phyloP scores from a whole-genome alignment of 2,329 filamentous ascomycete genomes.

The Fusarium sp. region DNA sequence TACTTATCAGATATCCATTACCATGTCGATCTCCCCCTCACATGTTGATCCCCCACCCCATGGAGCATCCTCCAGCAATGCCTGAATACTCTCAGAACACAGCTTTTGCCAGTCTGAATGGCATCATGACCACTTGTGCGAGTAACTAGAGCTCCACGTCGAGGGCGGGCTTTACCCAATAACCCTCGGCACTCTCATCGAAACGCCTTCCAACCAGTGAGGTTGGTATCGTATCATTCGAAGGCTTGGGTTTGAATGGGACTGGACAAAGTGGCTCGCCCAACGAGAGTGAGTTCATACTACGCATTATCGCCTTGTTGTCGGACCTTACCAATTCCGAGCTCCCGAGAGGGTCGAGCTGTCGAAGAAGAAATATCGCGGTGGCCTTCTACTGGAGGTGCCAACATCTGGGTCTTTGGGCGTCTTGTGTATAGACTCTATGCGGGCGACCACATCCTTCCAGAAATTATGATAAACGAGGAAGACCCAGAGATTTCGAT shows the following conservation, averaged over 20 bases:
- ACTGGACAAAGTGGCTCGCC: slow-evolving; percentile 4
- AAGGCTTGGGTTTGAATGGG: neutral
- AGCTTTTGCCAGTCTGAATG: neutral
- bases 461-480: too few species aligned
- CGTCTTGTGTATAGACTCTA: slow-evolving; percentile 13
- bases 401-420: slow-evolving; percentile 13
- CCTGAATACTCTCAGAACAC: neutral
- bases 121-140: neutral
- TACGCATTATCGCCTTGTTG: neutral
- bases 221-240: neutral
- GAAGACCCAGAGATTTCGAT: too few species aligned
- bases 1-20: neutral
- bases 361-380: neutral
- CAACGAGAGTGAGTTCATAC: neutral
- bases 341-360: neutral
- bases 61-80: neutral
- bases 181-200: neutral
- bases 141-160: neutral
- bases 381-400: neutral
- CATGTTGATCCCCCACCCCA: neutral
- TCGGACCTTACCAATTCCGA: neutral
- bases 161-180: neutral
- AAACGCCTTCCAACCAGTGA: too few species aligned
- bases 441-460: neutral
- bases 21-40: neutral